A percentile compares a stretch with the other conserved stretches of the same genome.
These are phyloP conservation scores for Fragaria nilgerrensis DNA, from an alignment of 306 rosid species.

Conservation along the genomic window DNA sequence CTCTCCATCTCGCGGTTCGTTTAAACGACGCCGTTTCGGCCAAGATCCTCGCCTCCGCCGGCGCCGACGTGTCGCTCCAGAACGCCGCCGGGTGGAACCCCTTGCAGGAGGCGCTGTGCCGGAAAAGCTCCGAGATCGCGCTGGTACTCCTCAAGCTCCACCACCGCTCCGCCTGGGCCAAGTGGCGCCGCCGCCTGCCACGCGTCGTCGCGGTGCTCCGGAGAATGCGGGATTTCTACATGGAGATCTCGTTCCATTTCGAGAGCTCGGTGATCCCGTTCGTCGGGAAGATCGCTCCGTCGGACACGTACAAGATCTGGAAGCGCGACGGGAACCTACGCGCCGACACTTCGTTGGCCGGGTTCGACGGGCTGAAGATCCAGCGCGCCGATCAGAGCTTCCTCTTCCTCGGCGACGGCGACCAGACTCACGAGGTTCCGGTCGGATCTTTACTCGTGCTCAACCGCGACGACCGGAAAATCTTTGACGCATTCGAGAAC, in stretches of 20 bases:
- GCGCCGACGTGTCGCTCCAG: conserved; percentile 83
- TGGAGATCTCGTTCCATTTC: conserved; percentile 92
- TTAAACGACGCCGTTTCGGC: conserved; percentile 59
- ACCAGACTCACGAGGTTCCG: conserved; percentile 43
- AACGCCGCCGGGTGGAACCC: conserved; percentile 88
- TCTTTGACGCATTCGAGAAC: conserved; percentile 85
- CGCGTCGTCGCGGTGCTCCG: conserved; percentile 74
- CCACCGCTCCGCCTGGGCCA: conserved; percentile 85
- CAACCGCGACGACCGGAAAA: conserved; percentile 65
- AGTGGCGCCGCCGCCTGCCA: conserved; percentile 93
- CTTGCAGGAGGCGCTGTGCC: conserved; percentile 81
- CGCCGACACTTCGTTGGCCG: conserved; percentile 82
- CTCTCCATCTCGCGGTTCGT: conserved; percentile 87
- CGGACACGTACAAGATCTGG: conserved; percentile 93
- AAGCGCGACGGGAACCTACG: conserved; percentile 89
- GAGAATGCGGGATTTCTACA: conserved; percentile 91
- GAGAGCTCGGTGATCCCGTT: conserved; percentile 98
- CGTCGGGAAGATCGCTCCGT: conserved; percentile 84
- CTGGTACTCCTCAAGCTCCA: conserved; percentile 61
- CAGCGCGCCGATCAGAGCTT: conserved; percentile 97
- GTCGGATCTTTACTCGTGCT: conserved; percentile 65
- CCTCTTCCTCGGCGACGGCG: conserved; percentile 88
- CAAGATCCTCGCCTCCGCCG: conserved; percentile 54
- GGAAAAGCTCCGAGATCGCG: conserved; percentile 72
- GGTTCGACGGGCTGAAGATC: conserved; percentile 89